A percentile compares a stretch with the other conserved stretches of the same genome.
phyloP scores from a whole-genome alignment of 1,284 basidiomycete species.

The Trichosporon faecale region DNA sequence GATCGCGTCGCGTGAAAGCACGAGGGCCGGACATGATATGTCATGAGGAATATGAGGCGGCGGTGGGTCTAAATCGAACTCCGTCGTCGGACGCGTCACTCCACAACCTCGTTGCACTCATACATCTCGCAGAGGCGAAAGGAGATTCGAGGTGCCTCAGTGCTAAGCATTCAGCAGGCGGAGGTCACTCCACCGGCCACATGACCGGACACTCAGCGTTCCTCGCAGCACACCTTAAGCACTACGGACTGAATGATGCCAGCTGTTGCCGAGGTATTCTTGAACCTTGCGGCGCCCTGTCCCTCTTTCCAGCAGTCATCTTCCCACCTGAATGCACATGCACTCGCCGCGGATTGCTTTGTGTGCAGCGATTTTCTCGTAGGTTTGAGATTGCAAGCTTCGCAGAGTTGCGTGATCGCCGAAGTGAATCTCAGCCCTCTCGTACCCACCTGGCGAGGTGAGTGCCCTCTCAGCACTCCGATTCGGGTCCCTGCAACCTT shows the following conservation, averaged over 20 bases:
- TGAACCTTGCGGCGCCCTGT: not conserved
- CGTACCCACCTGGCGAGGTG: not conserved
- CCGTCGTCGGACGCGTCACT: not conserved
- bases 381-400: not conserved
- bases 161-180: not conserved
- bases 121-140: not conserved
- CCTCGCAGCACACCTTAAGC: not conserved
- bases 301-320: not conserved
- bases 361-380: not conserved
- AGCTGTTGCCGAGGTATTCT: conserved; percentile 1
- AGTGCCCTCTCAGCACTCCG: not conserved
- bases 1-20: not conserved
- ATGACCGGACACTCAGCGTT: not conserved
- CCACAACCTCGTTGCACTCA: not conserved
- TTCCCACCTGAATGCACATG: not conserved
- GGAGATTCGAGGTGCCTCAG: not conserved
- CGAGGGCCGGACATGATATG: not conserved
- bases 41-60: not conserved
- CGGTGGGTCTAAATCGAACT: not conserved
- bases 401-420: not conserved
- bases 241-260: not conserved
- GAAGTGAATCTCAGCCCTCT: not conserved
- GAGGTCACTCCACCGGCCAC: not conserved
- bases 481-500: not conserved
- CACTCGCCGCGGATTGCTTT: not conserved